Evolutionary conservation across 2,329 filamentous ascomycete genomes (phyloP), one percentile per base, ranked within the genome.

Genomic region (Phaeophleospora eucalypticola): DNA sequence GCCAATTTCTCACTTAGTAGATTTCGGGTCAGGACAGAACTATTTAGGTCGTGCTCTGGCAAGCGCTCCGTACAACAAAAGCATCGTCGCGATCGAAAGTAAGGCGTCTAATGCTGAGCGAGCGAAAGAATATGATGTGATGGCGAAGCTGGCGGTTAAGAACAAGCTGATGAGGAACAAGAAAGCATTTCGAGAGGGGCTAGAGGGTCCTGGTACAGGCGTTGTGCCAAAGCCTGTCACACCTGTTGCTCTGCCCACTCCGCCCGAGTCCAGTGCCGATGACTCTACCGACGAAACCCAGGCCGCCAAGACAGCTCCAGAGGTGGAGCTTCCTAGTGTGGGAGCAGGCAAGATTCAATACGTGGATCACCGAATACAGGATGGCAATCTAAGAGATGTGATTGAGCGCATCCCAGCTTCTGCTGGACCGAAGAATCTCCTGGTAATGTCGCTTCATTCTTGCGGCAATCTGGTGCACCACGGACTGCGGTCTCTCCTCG

Each of bases 391-490:
- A 12, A 74, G 75, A 0, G 76, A 80, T 4, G 81, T 89, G 10
- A 77, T 89, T n/a, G 65, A 74, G 3, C 77, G 83, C 68, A 59
- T 63, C 29, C 49, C 54, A 3, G 42, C 48, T 3, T 16, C 20
- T 10, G 32, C 45, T 20, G 12, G 34, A 9, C 36, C 48, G n/a
- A 54, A 55, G 38, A 69, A 45, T 60, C 75, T 94, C 32, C 89
- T 96, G 84, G 87, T 91, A 14, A 84, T 97, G 21, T 97, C 93
- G 0, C 87, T 98, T 15, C 93, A 98, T 67, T 97, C 91, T 0
- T 98, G 93, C 64, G 93, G 93, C 20, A 97, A 98, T 58, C 81
- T 98, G n/a, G 86, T 94, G 0, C 93, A 98, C 67, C 90, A 94
- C 64, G 93, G 87, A 8, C 84, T 98, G 47, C 83, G 88, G 12